Percentiles rank a stretch among this genome's conserved stretches.
Evolutionary conservation across 2,329 filamentous ascomycete species (phyloP).

Genomic region (Colletotrichum orbiculare): DNA sequence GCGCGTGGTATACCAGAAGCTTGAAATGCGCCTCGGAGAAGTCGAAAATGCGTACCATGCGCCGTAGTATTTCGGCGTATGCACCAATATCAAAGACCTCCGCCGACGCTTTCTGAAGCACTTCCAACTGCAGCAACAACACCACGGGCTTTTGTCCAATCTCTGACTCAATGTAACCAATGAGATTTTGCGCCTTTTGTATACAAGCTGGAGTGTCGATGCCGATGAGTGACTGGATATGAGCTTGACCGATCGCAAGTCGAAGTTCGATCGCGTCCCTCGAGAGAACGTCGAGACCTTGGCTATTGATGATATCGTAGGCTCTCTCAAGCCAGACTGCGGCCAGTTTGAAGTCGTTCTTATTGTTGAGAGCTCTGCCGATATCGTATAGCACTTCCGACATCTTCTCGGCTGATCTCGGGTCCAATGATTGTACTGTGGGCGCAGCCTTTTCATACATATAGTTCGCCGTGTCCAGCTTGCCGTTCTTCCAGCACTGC

Average conservation of each 20-base stretch:
- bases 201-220: conserved; percentile 55
- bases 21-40: conserved; percentile 73
- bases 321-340: conserved; percentile 80
- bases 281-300: conserved; percentile 66
- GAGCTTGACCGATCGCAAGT: conserved; percentile 72
- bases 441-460: conserved; percentile 72
- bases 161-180: conserved; percentile 71
- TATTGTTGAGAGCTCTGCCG: conserved; percentile 68
- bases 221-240: conserved; percentile 66
- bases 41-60: conserved; percentile 70
- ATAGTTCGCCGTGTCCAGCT: conserved; percentile 81
- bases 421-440: conserved; percentile 54
- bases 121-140: conserved; percentile 74
- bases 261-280: conserved; percentile 72
- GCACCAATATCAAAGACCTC: conserved; percentile 60
- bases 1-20: conserved; percentile 74
- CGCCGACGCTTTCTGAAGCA: conserved; percentile 62
- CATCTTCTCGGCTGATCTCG: conserved; percentile 67
- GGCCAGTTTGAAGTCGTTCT: conserved; percentile 65
- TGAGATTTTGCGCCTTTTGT: conserved; percentile 64
- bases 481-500: conserved; percentile 79
- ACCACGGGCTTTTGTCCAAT: conserved; percentile 74
- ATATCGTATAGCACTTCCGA: conserved; percentile 79
- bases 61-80: conserved; percentile 65
- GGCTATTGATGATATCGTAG: conserved; percentile 65